Evolutionary conservation across 371 early-diverging fungal species (phyloP), one percentile per base, ranked within the genome.

Genomic region (Globomyces sp.): DNA sequence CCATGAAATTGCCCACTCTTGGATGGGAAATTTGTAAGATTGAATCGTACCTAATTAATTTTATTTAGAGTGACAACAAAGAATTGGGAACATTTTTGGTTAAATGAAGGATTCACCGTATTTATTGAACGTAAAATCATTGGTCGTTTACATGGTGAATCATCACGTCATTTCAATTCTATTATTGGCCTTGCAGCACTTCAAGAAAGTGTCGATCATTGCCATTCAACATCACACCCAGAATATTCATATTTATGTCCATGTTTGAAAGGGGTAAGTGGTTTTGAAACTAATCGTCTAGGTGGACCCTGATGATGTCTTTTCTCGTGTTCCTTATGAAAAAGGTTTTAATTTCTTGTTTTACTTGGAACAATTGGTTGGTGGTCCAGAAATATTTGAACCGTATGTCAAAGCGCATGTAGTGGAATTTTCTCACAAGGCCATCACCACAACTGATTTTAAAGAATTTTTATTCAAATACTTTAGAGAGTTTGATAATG

Each of bases 1-100:
- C n/a, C 98, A 98, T 76, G 98, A 98, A 75, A 90, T 95, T 70
- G 83, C 95, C 44, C 98, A 98, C 80, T 91, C 90, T 77, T 97
- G 96, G 96, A 92, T 91, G 83, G 98, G 98, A 50, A 98, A 98
- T 76, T 77, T 96, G 67, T 24, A 24, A 24, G 24, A 24, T 24
- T 24, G 24, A 24, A 24, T 24, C 24, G 24, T 24, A 24, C 24
- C 24, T 24, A 24, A 24, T 24, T 24, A 24, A 24, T 24, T 49
- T 11, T 6, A 40, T 55, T 5, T 55, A 55, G 57, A 9, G 98
- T 96, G 44, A 96, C 97, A 2, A 89, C 90, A 42, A 75, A 81
- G 53, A 91, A 88, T 83, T 96, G 98, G 96, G 86, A 87, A 70
- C 86, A 89, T 72, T 91, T 92, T 67, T 92, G 93, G 95, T 79